Percentiles rank a stretch among this genome's conserved stretches.
Evolutionary conservation across 2,329 filamentous ascomycete species (phyloP).

Genomic region (Ploettnerulaceae sp.): DNA sequence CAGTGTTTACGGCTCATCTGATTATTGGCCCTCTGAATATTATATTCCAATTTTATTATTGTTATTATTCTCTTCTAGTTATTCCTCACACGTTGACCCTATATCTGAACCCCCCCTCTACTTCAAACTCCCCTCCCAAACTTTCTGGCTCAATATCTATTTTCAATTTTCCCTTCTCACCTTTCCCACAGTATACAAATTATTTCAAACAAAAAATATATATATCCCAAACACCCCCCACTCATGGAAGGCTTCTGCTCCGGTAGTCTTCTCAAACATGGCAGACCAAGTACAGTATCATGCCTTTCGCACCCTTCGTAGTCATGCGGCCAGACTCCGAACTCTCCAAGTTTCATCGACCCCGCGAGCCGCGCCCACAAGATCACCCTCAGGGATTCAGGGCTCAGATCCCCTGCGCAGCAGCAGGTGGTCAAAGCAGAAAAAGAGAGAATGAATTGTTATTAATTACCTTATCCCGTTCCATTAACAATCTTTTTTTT

Average conservation of each 20-base stretch:
- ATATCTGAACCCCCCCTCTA: no score
- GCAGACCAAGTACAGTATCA: no score
- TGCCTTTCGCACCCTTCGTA: no score
- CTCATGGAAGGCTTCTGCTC: constrained; percentile 1
- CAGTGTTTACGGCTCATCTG: constrained; percentile 9
- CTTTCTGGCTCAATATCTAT: background rate
- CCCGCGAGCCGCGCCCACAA: constrained; percentile 11
- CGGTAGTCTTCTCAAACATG: constrained; percentile 9
- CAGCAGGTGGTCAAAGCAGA: constrained; percentile 6
- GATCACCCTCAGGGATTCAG: constrained; percentile 9
- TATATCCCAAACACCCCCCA: no score
- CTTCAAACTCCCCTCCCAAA: background rate
- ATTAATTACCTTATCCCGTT: no score
- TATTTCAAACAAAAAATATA: constrained; percentile 4
- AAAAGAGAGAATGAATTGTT: no score
- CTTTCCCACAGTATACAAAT: background rate
- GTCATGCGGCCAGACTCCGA: constrained; percentile 3
- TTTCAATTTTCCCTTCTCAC: background rate
- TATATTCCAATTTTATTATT: background rate
- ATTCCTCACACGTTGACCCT: no score
- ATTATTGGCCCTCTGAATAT: no score
- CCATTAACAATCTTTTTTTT: no score
- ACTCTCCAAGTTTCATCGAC: constrained; percentile 15
- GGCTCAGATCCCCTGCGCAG: constrained; percentile 10
- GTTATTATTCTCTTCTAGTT: background rate